Evolutionary conservation across 1,139 yeast genomes (phyloP), one percentile per base, ranked within the genome.

Genomic region (Suhomyces ambrosiae): DNA sequence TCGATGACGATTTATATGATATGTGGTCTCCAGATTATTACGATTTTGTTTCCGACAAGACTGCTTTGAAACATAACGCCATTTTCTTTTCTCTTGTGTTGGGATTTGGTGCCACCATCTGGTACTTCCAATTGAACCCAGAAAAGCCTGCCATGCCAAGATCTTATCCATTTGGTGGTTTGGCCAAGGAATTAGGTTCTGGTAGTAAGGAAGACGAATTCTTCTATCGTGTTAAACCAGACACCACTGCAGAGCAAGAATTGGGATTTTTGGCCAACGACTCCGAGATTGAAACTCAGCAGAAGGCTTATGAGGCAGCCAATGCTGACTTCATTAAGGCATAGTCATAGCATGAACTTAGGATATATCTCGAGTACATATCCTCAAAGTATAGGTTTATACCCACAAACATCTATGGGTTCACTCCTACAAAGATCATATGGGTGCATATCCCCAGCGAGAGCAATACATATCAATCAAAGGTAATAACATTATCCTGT

Each of bases 21-120:
- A 76, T 86, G 71, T 87, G 95, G 95, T 80, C 95, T 9, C 95
- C 95, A 13, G 95, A 86, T 56, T 76, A 81, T 55, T 81, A 71
- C 59, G 80, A 80, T 52, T 60, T 69, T 33, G 85, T 80, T 30
- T 66, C 77, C 27, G 83, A 85, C 60, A 60, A 65, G 41, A 71
- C 79, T 28, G 95, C 95, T 2, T 61, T 82, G 39, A 72, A 68
- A 47, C 73, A 68, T 46, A 70, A 69, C 42, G 73, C 57, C 25
- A 63, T 73, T 24, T 84, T 84, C 61, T 77, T 83, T 53, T 74
- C 75, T 8, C 65, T 70, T 32, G 58, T 86, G 38, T 71, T 75
- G 35, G 75, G 75, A 1, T 75, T 83, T 56, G 80, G 79, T 28
- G 74, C 74, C 23, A 47, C 69, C 24, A 68, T 83, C 51, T 75